Evolutionary conservation across 768 basidiomycete species (phyloP).

Genomic region (Boletellus ananiceps): DNA sequence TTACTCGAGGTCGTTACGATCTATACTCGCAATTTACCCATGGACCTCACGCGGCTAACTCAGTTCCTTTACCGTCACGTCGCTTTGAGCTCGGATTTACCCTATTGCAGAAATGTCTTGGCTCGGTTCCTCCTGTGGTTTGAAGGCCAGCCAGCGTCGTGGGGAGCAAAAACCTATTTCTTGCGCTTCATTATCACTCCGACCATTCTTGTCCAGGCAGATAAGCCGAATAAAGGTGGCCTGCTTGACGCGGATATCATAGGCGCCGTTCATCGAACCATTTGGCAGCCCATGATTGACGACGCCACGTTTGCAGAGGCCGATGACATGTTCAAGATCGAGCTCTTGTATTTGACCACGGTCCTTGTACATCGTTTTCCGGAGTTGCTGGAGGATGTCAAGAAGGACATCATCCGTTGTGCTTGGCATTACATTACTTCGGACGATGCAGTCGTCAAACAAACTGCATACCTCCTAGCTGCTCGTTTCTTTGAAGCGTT

Average conservation of each 20-base stretch:
- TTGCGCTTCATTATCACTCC: constrained; percentile 86
- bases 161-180: constrained; percentile 75
- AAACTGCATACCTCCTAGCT: constrained; percentile 85
- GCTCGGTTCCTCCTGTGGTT: constrained; percentile 86
- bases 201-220: constrained; percentile 73
- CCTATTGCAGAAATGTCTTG: constrained; percentile 78
- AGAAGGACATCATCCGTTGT: constrained; percentile 91
- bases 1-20: constrained; percentile 83
- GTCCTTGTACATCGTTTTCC: constrained; percentile 83
- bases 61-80: constrained; percentile 87
- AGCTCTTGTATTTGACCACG: constrained; percentile 85
- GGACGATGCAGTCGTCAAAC: constrained; percentile 89
- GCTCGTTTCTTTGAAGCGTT: constrained; percentile 90
- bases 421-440: constrained; percentile 85
- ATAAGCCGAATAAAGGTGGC: constrained; percentile 48
- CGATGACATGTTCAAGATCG: constrained; percentile 87
- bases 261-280: constrained; percentile 58
- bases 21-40: constrained; percentile 73
- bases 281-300: constrained; percentile 79
- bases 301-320: constrained; percentile 46
- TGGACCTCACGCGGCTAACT: constrained; percentile 74
- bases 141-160: constrained; percentile 54
- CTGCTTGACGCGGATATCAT: constrained; percentile 73
- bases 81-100: constrained; percentile 61
- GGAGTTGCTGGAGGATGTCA: constrained; percentile 69